These are phyloP conservation scores for Priceomyces melissophilus DNA, from an alignment of 805 yeast genomes.

Conservation along the genomic window DNA sequence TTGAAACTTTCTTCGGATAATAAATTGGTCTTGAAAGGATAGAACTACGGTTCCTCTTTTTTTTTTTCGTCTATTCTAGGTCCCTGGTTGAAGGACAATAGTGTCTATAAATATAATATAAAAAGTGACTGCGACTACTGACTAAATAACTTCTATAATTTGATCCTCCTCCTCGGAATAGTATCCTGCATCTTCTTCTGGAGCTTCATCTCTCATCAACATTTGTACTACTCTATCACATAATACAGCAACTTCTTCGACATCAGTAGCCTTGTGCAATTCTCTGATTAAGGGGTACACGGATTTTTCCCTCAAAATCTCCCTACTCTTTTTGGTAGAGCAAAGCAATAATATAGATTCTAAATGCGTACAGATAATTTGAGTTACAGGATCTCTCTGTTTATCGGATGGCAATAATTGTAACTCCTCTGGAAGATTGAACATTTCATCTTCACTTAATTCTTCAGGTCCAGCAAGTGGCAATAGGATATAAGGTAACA, in stretches of 20 bases:
- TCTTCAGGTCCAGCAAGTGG: slow-evolving; percentile 80
- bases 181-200: slow-evolving; percentile 35
- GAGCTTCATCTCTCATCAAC: slow-evolving; percentile 87
- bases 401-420: slow-evolving; percentile 77
- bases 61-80: not conserved
- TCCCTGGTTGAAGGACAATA: too few species aligned
- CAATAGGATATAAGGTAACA: slow-evolving; percentile 75
- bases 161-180: slow-evolving; percentile 50
- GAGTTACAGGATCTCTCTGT: slow-evolving; percentile 65
- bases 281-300: slow-evolving; percentile 87
- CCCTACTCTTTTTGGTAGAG: slow-evolving; percentile 72
- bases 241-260: slow-evolving; percentile 51
- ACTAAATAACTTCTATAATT: slow-evolving; percentile 50
- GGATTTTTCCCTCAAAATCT: slow-evolving; percentile 69
- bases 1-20: slow-evolving; percentile 50
- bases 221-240: slow-evolving; percentile 86
- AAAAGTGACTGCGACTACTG: not conserved
- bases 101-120: too few species aligned
- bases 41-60: slow-evolving; percentile 3
- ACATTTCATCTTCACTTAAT: slow-evolving; percentile 78
- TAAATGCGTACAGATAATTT: slow-evolving; percentile 66
- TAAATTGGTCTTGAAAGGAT: slow-evolving; percentile 37
- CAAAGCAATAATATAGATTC: slow-evolving; percentile 79
- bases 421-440: slow-evolving; percentile 83
- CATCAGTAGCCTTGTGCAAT: slow-evolving; percentile 60